Evolutionary conservation across 192 early-diverging fungal species (phyloP), one percentile per base, ranked within the genome.

Genomic region (Mortierella claussenii): DNA sequence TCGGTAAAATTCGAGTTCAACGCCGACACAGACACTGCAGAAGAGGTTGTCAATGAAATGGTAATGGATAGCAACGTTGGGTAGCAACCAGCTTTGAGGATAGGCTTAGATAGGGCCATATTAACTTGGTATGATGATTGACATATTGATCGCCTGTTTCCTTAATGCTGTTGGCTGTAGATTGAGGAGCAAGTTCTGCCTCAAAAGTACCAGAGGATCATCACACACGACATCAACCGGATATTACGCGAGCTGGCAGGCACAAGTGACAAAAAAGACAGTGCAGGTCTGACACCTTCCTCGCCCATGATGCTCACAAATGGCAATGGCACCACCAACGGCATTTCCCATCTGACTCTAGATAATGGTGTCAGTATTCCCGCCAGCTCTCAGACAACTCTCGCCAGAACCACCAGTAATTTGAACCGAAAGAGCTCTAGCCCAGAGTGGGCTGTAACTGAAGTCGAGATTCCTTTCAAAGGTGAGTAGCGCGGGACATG

Each of bases 1-100:
- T 93, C 92, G 1, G 92, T 94, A 4, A 93, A 93, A 60, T 94
- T 94, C 69, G 91, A 93, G 47, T 94, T 94, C 57, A 93, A 93
- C 68, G 90, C 85, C 1, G 91, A 91, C 44, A 90, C 88, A 0
- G 91, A 93, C 48, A 93, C 91, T 0, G 91, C 91, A 1, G 91
- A 92, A 32, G 88, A 90, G 49, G 91, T 93, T 30, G 91, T 93
- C 0, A 88, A 88, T 42, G 91, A 93, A 68, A 93, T 93, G 91
- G 89, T 92, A 84, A 52, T n/a, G 23, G 24, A 4, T 31, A 53
- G 17, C 8, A 11, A 42, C 17, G 40, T 42, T 42, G 17, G 17
- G n/a, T 30, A 31, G 30, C 52, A 4, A 6, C 52, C 10, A 13
- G 3, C 11, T 23, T 54, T 54, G 28, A 9, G 10, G 30, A 31